phyloP scores from a whole-genome alignment of 257 asterid species.

The Scutellaria galericulata region DNA sequence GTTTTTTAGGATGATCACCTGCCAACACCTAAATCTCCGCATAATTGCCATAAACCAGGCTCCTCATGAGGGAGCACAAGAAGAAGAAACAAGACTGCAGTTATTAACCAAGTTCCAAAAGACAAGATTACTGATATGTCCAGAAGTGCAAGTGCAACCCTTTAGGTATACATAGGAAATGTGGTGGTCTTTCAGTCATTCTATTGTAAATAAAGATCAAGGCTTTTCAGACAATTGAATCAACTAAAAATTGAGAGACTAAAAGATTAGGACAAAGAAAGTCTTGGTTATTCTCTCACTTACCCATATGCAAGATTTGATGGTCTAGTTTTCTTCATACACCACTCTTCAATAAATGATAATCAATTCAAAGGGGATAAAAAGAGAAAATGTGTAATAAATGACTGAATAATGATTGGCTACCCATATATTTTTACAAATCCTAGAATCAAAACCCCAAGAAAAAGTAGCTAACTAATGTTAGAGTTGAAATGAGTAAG shows the following conservation, averaged over 20 bases:
- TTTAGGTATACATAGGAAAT: background rate
- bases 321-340: slow-evolving; percentile 11
- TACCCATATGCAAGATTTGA: background rate
- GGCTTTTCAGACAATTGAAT: background rate
- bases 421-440: background rate
- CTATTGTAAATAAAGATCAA: slow-evolving; percentile 7
- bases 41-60: too few species aligned
- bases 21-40: background rate
- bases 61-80: too few species aligned
- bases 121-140: background rate
- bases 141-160: background rate
- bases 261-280: background rate
- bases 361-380: slow-evolving; percentile 15
- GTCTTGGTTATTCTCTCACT: slow-evolving; percentile 4
- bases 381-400: background rate
- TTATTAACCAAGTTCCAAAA: background rate
- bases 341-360: slow-evolving; percentile 1
- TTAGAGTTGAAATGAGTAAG: background rate
- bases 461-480: background rate
- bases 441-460: background rate
- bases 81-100: background rate
- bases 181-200: slow-evolving; percentile 3
- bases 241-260: background rate
- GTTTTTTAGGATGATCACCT: background rate
- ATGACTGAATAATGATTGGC: background rate